Percentiles rank a stretch among this genome's conserved stretches.
Evolutionary conservation across 1,139 yeast species (phyloP).

Genomic region (Suhomyces anneliseae): DNA sequence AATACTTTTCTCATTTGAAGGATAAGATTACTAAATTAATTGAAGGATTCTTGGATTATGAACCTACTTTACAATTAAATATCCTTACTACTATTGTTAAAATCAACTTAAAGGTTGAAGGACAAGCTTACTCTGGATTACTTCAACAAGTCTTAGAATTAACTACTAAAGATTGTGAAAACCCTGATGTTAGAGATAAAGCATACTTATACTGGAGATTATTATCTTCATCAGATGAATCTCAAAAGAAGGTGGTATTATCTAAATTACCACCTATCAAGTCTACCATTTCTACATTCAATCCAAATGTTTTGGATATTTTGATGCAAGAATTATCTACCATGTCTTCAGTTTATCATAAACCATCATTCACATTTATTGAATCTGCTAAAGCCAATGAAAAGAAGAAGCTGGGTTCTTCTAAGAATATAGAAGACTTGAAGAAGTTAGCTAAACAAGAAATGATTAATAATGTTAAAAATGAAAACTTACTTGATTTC

Average conservation of each 20-base stretch:
- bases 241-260: constrained; percentile 53
- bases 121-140: constrained; percentile 42
- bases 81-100: constrained; percentile 79
- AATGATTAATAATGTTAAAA: constrained; percentile 62
- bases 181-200: constrained; percentile 91
- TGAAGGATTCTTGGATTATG: constrained; percentile 68
- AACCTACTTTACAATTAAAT: constrained; percentile 72
- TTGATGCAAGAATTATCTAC: constrained; percentile 78
- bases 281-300: constrained; percentile 69
- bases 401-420: constrained; percentile 16
- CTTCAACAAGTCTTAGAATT: constrained; percentile 73
- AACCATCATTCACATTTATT: constrained; percentile 72
- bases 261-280: constrained; percentile 69
- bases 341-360: constrained; percentile 85
- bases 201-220: constrained; percentile 95
- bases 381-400: constrained; percentile 39
- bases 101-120: constrained; percentile 52
- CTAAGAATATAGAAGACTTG: constrained; percentile 61
- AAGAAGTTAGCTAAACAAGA: constrained; percentile 77
- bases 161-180: constrained; percentile 79
- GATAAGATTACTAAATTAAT: constrained; percentile 51
- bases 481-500: constrained; percentile 84
- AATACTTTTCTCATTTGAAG: constrained; percentile 57
- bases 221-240: constrained; percentile 52
- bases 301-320: constrained; percentile 66